Conservation (phyloP, 495 filamentous ascomycete genomes). For the Aspergillus incahuasiensis region DNA sequence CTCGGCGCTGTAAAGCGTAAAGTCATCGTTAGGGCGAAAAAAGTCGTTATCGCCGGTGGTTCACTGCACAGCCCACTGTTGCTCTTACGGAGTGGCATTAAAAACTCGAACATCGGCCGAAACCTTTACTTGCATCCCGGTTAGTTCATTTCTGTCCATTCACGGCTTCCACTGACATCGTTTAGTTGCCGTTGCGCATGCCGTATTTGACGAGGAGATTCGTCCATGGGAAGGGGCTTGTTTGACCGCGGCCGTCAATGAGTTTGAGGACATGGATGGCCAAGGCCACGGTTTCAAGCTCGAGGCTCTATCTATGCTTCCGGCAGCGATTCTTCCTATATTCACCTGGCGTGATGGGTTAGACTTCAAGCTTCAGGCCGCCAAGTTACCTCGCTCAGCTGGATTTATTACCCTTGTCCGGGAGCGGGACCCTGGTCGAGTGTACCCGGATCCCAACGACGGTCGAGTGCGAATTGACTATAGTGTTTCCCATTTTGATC, state of each 20-base stretch:
- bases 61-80: slow-evolving; percentile 71
- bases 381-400: slow-evolving; percentile 58
- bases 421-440: slow-evolving; percentile 67
- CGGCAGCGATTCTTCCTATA: slow-evolving; percentile 49
- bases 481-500: slow-evolving; percentile 63
- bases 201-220: slow-evolving; percentile 59
- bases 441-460: slow-evolving; percentile 68
- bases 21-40: slow-evolving; percentile 73
- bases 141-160: slow-evolving; percentile 18
- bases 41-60: slow-evolving; percentile 72
- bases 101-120: slow-evolving; percentile 78
- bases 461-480: slow-evolving; percentile 64
- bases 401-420: slow-evolving; percentile 66
- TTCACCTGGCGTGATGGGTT: slow-evolving; percentile 61
- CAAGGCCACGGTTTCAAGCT: slow-evolving; percentile 81
- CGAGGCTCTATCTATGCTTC: slow-evolving; percentile 66
- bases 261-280: slow-evolving; percentile 78
- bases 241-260: slow-evolving; percentile 69
- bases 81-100: slow-evolving; percentile 64
- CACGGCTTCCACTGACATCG: not conserved
- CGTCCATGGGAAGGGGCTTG: slow-evolving; percentile 76
- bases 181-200: slow-evolving; percentile 50
- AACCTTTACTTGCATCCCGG: slow-evolving; percentile 79
- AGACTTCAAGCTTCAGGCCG: slow-evolving; percentile 60
- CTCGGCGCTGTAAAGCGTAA: slow-evolving; percentile 45